Evolutionary conservation across 768 basidiomycete species (phyloP), one percentile per base, ranked within the genome.

Genomic region (Tephrocybe sp.): DNA sequence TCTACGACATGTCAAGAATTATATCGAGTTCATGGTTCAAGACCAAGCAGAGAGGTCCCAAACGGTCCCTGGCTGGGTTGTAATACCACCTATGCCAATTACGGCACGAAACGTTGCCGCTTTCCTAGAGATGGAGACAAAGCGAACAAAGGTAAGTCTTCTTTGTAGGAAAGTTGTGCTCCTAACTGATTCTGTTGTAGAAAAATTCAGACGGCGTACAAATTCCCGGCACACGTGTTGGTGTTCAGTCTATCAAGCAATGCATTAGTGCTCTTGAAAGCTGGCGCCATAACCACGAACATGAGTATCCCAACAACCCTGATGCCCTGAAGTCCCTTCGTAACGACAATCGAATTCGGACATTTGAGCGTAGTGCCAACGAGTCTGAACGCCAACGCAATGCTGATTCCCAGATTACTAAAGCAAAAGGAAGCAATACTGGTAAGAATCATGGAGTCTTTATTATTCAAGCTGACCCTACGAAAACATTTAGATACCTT

Each of bases 121-220:
- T 7, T 72, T 67, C 41, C 59, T 70, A 11, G 31, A 62, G 15
- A 54, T 66, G 47, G 64, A 68, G 38, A 55, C 57, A 5, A 61
- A 57, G 33, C 5, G 33, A 5, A 12, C 13, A 5, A 34, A 34
- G 33, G 33, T 34, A 34, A 8, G 27, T 29, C 11, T 29, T 29
- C 27, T 29, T 29, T 29, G 27, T 29, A 29, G 5, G 11, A 5
- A 29, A 5, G 11, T 11, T 5, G 6, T 29, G 27, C n/a, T n/a
- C n/a, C n/a, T 29, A 11, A 29, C 11, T 29, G 27, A 29, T 11
- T 5, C 27, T 29, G 27, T 11, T 29, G 27, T 29, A 29, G 27
- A 29, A 29, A 11, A 29, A 29, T 29, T 29, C 27, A 29, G 27
- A 29, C 6, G 55, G 57, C 22, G 16, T 37, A 1, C 33, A 53